Conservation (phyloP, 768 basidiomycete species). For the Suillus discolor region DNA sequence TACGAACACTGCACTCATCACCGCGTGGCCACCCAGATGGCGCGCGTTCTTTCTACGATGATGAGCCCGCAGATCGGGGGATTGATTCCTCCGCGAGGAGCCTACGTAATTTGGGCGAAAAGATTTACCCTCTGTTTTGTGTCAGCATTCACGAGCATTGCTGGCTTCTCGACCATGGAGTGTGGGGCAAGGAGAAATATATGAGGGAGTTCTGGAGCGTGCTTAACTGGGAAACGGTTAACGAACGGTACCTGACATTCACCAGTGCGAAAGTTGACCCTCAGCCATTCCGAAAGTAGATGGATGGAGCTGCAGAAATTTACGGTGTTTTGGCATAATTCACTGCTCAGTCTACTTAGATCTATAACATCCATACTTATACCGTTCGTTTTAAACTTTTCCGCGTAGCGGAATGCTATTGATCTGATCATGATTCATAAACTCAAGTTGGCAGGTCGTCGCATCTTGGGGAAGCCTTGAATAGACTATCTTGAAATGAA, state of each 20-base stretch:
- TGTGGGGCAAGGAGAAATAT: slow-evolving; percentile 92
- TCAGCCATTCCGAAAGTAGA: slow-evolving; percentile 10
- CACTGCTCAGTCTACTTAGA: slow-evolving; percentile 23
- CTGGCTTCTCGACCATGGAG: slow-evolving; percentile 87
- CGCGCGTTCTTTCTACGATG: slow-evolving; percentile 31
- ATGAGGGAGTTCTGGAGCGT: slow-evolving; percentile 82
- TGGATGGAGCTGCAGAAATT: slow-evolving; percentile 1
- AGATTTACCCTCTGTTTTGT: slow-evolving; percentile 75
- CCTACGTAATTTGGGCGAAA: slow-evolving; percentile 45
- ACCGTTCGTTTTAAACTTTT: slow-evolving; percentile 13
- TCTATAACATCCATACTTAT: slow-evolving; percentile 16
- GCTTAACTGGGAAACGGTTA: slow-evolving; percentile 74
- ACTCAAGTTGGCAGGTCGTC: slow-evolving; percentile 30
- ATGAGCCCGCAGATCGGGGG: neutral
- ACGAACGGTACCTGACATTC: slow-evolving; percentile 31
- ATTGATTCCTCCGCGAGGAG: slow-evolving; percentile 17
- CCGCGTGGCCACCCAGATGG: slow-evolving; percentile 14
- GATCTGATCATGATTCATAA: slow-evolving; percentile 1
- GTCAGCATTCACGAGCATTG: slow-evolving; percentile 83
- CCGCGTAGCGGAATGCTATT: neutral
- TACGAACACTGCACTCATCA: slow-evolving; percentile 33
- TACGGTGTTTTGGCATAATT: slow-evolving; percentile 16
- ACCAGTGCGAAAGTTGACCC: neutral
- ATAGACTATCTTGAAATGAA: neutral
- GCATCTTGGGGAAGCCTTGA: neutral